Evolutionary conservation across 352 stramenopile genomes (phyloP), one percentile per base, ranked within the genome.

Genomic region (Phytophthora niederhauseri): DNA sequence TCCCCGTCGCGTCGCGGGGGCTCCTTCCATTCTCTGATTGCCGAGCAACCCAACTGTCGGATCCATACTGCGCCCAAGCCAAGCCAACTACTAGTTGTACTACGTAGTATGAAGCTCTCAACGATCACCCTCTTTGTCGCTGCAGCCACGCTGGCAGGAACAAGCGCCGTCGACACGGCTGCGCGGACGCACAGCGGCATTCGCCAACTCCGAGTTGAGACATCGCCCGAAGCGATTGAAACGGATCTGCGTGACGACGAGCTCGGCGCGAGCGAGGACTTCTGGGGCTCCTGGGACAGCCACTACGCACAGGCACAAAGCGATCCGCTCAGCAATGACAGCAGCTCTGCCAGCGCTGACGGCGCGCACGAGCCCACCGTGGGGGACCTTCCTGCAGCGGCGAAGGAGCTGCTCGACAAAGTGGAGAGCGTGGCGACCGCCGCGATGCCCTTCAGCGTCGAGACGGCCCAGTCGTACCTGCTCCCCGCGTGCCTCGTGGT

Each of bases 251-350:
- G 50, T 15, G 61, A 74, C n/a, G 62, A 69, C 28, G 46, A 73
- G 5, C 64, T 73, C 43, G 69, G 64, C 14, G 41, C 64, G 3
- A 55, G 22, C n/a, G 57, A 65, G 28, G 56, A 77, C n/a, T 67
- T 66, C n/a, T 67, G 59, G 52, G 38, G 45, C 12, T 50, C 58
- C 28, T 71, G 58, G 57, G 48, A 68, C 5, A 58, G 57, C 48
- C 22, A 68, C 20, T 62, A 63, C 11, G 11, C 59, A 62, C 45
- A 57, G 57, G 28, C 28, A 58, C 26, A 20, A 6, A 45, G 12
- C 41, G 20, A 38, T 28, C 19, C 48, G 15, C 34, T 15, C 50
- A 59, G 15, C 34, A 36, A 61, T 24, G 49, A 55, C 22, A 30
- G 22, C 14, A 46, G 30, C 19, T 75, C 50, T 45, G 28, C 34